Conservation (phyloP, 1,139 yeast genomes). For the Suhomyces panamericanus region DNA sequence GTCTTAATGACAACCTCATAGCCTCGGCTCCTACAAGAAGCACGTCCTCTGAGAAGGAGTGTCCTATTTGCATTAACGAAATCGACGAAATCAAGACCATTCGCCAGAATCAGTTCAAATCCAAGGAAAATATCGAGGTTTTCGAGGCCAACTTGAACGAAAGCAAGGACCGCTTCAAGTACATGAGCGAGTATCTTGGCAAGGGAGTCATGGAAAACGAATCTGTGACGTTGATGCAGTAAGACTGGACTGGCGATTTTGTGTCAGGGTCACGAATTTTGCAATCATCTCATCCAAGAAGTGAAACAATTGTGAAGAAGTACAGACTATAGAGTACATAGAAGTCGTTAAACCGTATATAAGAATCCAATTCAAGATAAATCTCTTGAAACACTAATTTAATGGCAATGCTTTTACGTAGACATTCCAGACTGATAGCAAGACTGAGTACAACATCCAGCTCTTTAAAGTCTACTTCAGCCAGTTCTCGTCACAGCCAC, state of each 20-base stretch:
- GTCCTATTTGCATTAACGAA: constrained; percentile 75
- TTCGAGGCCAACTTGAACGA: constrained; percentile 61
- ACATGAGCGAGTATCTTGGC: constrained; percentile 78
- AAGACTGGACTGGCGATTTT: neutral
- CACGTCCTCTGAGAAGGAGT: constrained; percentile 33
- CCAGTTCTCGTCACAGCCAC: neutral
- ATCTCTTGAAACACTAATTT: too few species aligned
- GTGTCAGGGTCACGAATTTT: constrained; percentile 1
- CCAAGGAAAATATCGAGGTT: constrained; percentile 61
- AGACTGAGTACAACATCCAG: neutral
- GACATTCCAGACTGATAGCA: neutral
- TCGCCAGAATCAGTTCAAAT: constrained; percentile 58
- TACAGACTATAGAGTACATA: too few species aligned
- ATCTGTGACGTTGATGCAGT: constrained; percentile 16
- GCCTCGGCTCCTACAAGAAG: constrained; percentile 18
- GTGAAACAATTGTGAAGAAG: constrained; percentile 2
- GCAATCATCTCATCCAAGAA: neutral
- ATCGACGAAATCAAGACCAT: constrained; percentile 64
- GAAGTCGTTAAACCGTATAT: neutral
- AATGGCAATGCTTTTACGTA: constrained; percentile 1
- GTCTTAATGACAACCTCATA: constrained; percentile 54
- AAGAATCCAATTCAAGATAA: neutral
- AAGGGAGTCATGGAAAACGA: constrained; percentile 76
- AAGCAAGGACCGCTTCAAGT: constrained; percentile 67
- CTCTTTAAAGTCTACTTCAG: neutral